A percentile compares a stretch with the other conserved stretches of the same genome.
phyloP scores from a whole-genome alignment of 225 moss, liverwort and hornwort species.

The Physcomitrellopsis africana region DNA sequence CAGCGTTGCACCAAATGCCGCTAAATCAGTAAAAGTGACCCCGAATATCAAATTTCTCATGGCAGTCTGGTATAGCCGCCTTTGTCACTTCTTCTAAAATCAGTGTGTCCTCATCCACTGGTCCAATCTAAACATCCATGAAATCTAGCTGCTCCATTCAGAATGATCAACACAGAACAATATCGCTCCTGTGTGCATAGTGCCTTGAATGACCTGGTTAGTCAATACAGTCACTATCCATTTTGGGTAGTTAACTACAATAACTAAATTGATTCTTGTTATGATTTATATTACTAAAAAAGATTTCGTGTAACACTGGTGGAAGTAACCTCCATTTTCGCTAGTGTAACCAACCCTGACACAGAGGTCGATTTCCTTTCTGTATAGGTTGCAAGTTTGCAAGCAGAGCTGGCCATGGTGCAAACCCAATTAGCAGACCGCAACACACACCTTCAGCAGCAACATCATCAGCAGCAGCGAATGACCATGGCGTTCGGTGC shows the following conservation, averaged over 20 bases:
- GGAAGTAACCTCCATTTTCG: neutral
- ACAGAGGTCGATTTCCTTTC: neutral
- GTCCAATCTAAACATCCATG: no score
- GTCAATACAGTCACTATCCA: no score
- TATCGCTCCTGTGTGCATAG: no score
- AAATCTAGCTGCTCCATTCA: no score
- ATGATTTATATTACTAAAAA: no score
- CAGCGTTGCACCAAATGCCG: neutral
- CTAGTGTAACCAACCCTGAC: neutral
- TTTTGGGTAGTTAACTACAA: no score
- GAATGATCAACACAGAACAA: no score
- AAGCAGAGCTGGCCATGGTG: constrained; percentile 90
- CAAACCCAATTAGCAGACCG: constrained; percentile 88
- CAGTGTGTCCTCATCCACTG: neutral
- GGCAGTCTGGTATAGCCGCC: neutral
- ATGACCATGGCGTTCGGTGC: constrained; percentile 46
- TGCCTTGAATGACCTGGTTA: no score
- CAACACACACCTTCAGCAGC: constrained; percentile 71
- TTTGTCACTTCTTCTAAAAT: neutral
- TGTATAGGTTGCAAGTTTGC: constrained; percentile 85
- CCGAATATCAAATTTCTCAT: constrained; percentile 7
- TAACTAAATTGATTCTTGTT: no score
- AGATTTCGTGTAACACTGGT: no score
- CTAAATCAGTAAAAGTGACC: neutral
- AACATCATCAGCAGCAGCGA: constrained; percentile 60